Base-by-base conservation (phyloP, 495 filamentous ascomycete genomes). In the Penicillium turbatum region DNA sequence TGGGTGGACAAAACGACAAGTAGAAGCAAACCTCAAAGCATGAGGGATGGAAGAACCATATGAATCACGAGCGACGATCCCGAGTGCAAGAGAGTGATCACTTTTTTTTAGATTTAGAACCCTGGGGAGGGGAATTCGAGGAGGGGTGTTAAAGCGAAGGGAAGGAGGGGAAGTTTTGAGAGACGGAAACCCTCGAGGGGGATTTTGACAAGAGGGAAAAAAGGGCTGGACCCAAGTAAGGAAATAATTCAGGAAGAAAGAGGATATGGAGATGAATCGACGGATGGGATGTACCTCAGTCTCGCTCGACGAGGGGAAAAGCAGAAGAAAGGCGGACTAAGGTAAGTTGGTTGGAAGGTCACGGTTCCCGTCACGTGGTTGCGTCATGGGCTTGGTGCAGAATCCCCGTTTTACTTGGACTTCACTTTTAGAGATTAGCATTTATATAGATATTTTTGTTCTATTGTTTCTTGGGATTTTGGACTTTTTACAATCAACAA, bases 281-380 rank as follows among this genome's bases (percentile, higher is more conserved):
- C 45, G 27, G 42, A 61, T 49, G 47, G 55, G 53, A 62, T 59
- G 57, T 64, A 54, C 58, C 57, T 55, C 51, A 47, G 27, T 49
- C 60, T 46, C 55, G 42, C 52, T 44, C 43, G 42, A 59, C 58
- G 61, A 66, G 61, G 56, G 64, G 56, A 61, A 61, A 67, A 64
- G 60, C 54, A 68, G 51, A 53, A 61, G 58, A 61, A 67, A 63
- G 59, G 49, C 51, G 41, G 61, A 55, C 47, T 37, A 44, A 39
- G 37, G 12, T 32, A 42, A 42, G 55, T 58, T 48, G 53, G 54
- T 56, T 16, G 45, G 44, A 66, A 56, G 57, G 61, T 62, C 47
- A 61, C 55, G 53, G 52, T 57, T 38, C 46, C 56, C 66, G 65
- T 75, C 72, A 75, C 72, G 72, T 75, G 72, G 66, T 62, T 65